Evolutionary conservation across 2,329 filamentous ascomycete genomes (phyloP), one percentile per base, ranked within the genome.

Genomic region (Sporothrix luriei): DNA sequence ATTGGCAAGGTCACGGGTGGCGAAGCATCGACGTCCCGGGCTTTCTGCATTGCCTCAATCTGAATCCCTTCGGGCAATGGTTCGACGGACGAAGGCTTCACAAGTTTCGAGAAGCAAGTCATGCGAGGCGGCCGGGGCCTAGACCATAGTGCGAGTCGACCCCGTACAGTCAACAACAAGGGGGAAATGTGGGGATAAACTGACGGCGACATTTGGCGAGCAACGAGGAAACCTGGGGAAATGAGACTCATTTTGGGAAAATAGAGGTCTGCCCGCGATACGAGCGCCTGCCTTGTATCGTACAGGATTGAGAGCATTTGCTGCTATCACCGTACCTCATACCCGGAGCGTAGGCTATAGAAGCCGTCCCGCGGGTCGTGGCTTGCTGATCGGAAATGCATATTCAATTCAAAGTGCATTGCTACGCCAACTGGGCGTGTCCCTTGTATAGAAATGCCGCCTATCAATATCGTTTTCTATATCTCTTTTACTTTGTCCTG

Each of bases 171-270:
- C 40, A 48, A 48, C 24, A 7, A 46, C 13, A 29, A 29, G 19
- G 5, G 9, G n/a, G 40, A 24, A 62, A 19, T 14, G 24, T 29
- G 29, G 26, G 19, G 24, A 19, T 11, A 57, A n/a, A 57, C 9
- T 21, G 9, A 29, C 16, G 24, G 11, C 16, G 3, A 11, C 5
- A 2, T 11, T 24, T 29, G 29, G 19, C 24, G 62, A 16, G 29
- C n/a, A 10, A 33, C 19, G 9, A 54, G 5, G 9, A 57, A 54
- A 57, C 38, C 52, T 59, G 54, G 54, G 66, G 54, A 68, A 68
- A 59, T 59, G 66, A 59, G 52, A 38, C 43, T 68, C 66, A 68
- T 68, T 26, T 68, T 61, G 66, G 66, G 4, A 59, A 51, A 68
- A 68, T 38, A 49, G 66, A 68, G 9, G 54, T 33, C 24, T 2